Evolutionary conservation across 2,329 filamentous ascomycete species (phyloP).

Genomic region (Gremmenia infestans): DNA sequence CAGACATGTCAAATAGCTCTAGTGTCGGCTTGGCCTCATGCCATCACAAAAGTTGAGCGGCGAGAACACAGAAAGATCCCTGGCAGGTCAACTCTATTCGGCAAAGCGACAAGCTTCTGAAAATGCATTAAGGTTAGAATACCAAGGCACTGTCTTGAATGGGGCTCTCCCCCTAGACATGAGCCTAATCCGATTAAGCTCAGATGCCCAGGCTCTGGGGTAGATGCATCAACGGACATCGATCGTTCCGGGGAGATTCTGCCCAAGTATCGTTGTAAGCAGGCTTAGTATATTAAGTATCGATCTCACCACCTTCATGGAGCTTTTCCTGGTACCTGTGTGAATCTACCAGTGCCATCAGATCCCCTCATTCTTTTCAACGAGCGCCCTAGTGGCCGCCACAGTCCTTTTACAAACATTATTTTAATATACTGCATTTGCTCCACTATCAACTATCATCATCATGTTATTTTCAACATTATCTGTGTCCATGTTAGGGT

Average conservation of each 20-base stretch:
- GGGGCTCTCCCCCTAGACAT: slow-evolving; percentile 5
- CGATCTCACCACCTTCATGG: slow-evolving; percentile 3
- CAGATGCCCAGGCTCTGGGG: slow-evolving; percentile 11
- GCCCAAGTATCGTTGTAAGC: slow-evolving; percentile 4
- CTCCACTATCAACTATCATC: slow-evolving; percentile 8
- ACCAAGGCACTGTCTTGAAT: slow-evolving; percentile 5
- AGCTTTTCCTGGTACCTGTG: slow-evolving; percentile 15
- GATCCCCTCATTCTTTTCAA: slow-evolving; percentile 23
- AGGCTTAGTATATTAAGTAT: slow-evolving; percentile 19
- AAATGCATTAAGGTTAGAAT: slow-evolving; percentile 19
- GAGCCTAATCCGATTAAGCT: slow-evolving; percentile 21
- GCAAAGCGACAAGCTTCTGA: slow-evolving; percentile 7
- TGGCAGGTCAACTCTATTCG: background rate
- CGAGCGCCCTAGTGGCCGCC: slow-evolving; percentile 30
- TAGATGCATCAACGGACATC: slow-evolving; percentile 19
- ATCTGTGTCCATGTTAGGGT: slow-evolving; percentile 19
- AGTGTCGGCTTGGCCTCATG: slow-evolving; percentile 15
- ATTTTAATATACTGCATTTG: slow-evolving; percentile 15
- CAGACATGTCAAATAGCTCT: slow-evolving; percentile 17
- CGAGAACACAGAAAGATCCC: background rate
- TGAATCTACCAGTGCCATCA: slow-evolving; percentile 16
- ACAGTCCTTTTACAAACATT: slow-evolving; percentile 20
- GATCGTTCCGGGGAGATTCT: slow-evolving; percentile 20
- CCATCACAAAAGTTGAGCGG: slow-evolving; percentile 2
- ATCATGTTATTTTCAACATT: slow-evolving; percentile 25